Conservation (phyloP, 1,284 basidiomycete species). For the Bjerkandera adusta region DNA sequence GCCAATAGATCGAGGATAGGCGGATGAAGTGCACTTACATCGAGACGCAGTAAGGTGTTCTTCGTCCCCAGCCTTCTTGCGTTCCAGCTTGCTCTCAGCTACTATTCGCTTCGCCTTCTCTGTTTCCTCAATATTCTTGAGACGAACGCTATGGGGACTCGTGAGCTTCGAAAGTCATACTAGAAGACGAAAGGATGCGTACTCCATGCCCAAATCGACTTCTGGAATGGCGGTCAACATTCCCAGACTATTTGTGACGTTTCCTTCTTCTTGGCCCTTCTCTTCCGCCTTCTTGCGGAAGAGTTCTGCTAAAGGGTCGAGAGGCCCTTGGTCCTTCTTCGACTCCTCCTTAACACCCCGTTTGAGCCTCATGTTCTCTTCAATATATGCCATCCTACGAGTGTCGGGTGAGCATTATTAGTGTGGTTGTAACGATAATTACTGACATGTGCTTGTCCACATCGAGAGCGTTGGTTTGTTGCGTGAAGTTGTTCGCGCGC, state of each 20-base stretch:
- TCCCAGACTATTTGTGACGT: conserved; percentile 85
- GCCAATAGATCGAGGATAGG: conserved; percentile 4
- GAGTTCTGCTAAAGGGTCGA: conserved; percentile 80
- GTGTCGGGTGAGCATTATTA: background rate
- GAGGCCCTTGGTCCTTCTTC: conserved; percentile 41
- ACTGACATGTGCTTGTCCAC: conserved; percentile 97
- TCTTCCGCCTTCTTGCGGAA: conserved; percentile 77
- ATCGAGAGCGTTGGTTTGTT: conserved; percentile 93
- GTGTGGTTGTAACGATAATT: background rate
- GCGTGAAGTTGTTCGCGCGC: conserved; percentile 90
- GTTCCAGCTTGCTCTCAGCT: conserved; percentile 67
- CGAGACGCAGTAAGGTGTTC: conserved; percentile 79
- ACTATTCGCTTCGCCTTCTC: conserved; percentile 91
- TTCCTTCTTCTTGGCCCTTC: conserved; percentile 76
- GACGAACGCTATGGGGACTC: conserved; percentile 58
- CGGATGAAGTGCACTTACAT: conserved; percentile 74
- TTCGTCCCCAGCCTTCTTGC: conserved; percentile 53
- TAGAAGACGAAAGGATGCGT: conserved; percentile 32
- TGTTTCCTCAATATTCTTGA: conserved; percentile 96
- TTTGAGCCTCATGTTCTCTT: conserved; percentile 86
- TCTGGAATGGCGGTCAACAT: conserved; percentile 98
- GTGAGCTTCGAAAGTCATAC: background rate
- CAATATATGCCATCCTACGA: conserved; percentile 95
- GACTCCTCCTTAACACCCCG: conserved; percentile 52
- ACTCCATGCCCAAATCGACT: conserved; percentile 98